phyloP scores from a whole-genome alignment of 1,284 basidiomycete species.

The Apiotrichum akiyoshidainum region DNA sequence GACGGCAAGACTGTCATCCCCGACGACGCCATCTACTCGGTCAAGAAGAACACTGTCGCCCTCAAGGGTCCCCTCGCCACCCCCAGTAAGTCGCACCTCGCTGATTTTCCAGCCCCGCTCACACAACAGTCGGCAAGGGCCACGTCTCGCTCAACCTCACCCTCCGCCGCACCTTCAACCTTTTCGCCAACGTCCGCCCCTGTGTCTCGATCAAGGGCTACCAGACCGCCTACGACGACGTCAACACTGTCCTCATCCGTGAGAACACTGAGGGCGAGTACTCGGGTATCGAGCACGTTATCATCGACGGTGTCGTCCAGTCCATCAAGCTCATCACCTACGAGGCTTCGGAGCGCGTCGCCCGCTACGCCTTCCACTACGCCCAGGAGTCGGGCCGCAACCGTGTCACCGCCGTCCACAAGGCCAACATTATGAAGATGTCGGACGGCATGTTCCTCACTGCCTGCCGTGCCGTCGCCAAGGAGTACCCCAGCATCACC shows the following conservation, averaged over 20 bases:
- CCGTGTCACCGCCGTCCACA: conserved; percentile 98
- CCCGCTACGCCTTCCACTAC: conserved; percentile 98
- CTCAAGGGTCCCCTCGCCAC: conserved; percentile 95
- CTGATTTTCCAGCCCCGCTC: too few species aligned
- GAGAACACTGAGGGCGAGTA: too few species aligned
- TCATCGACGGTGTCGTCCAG: conserved; percentile 97
- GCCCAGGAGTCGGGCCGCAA: conserved; percentile 81
- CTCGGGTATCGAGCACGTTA: conserved; percentile 88
- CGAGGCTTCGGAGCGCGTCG: conserved; percentile 97
- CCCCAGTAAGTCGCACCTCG: conserved; percentile 72
- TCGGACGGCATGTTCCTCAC: conserved; percentile 99
- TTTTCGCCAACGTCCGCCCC: conserved; percentile 97
- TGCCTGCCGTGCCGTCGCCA: conserved; percentile 93
- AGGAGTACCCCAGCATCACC: conserved; percentile 86
- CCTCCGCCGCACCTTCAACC: conserved; percentile 91
- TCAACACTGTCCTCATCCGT: conserved; percentile 89
- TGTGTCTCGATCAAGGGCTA: conserved; percentile 94
- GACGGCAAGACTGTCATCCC: conserved; percentile 97
- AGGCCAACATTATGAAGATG: conserved; percentile 99
- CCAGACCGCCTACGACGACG: conserved; percentile 98
- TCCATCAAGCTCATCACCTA: conserved; percentile 99
- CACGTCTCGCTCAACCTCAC: conserved; percentile 98
- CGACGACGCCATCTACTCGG: conserved; percentile 80
- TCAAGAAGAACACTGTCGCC: conserved; percentile 96
- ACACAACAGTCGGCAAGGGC: conserved; percentile 82